Evolutionary conservation across 2,329 filamentous ascomycete genomes (phyloP).

Genomic region (Aureobasidium musti): DNA sequence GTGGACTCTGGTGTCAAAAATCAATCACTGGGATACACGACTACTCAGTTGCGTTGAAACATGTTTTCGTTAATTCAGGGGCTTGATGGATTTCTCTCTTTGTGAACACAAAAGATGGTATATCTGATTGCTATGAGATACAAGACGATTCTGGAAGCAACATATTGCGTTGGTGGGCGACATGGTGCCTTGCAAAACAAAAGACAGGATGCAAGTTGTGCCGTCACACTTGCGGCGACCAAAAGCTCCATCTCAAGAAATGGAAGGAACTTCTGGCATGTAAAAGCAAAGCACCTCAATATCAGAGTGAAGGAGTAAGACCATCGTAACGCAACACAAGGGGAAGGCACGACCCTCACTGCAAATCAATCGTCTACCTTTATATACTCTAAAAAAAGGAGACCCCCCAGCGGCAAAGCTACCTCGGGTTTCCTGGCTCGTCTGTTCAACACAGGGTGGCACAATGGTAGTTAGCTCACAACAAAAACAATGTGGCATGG

Average conservation of each 20-base stretch:
- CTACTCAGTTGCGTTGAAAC: background rate
- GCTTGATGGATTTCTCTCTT: background rate
- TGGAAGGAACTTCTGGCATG: background rate
- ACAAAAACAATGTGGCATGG: slow-evolving; percentile 10
- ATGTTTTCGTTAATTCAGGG: background rate
- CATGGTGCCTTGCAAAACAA: background rate
- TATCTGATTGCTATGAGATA: background rate
- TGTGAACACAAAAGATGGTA: background rate
- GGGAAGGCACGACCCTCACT: background rate
- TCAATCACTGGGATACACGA: background rate
- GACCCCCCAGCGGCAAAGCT: slow-evolving; percentile 4
- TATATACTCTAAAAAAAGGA: background rate
- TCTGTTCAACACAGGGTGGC: slow-evolving; percentile 7
- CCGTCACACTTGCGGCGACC: background rate
- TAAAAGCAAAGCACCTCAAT: background rate
- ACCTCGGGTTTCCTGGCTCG: background rate
- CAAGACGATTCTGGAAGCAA: background rate
- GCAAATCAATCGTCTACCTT: background rate
- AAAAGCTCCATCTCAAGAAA: background rate
- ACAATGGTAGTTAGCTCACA: slow-evolving; percentile 10
- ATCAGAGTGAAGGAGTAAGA: background rate
- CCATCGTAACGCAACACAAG: background rate
- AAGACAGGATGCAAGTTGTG: no score
- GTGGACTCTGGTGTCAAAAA: background rate
- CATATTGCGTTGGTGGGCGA: background rate